These are phyloP conservation scores for Lodderomyces oxycetoniae DNA, from an alignment of 1,139 yeast species.

Conservation along the genomic window DNA sequence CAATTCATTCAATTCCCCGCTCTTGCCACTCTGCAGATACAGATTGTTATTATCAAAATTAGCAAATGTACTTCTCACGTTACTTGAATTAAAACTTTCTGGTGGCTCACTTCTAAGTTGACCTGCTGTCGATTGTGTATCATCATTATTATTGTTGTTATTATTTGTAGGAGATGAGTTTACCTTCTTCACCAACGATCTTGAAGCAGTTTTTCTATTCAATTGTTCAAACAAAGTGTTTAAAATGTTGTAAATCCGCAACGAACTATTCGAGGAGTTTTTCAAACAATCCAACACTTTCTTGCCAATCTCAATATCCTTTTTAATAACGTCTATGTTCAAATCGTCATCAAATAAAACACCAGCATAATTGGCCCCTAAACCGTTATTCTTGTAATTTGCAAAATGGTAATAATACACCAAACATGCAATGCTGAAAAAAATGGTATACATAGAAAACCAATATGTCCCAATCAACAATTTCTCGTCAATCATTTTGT, in stretches of 20 bases:
- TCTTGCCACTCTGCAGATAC: slow-evolving; percentile 13
- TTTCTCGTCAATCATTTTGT: slow-evolving; percentile 72
- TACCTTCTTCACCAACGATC: slow-evolving; percentile 19
- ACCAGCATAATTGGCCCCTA: slow-evolving; percentile 42
- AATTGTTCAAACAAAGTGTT: slow-evolving; percentile 79
- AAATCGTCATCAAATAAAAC: slow-evolving; percentile 55
- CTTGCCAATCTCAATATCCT: slow-evolving; percentile 80
- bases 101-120: background rate
- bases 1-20: slow-evolving; percentile 11
- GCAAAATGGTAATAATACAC: slow-evolving; percentile 80
- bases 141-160: background rate
- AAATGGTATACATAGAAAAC: slow-evolving; percentile 90
- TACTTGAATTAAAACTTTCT: slow-evolving; percentile 16
- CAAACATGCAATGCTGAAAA: slow-evolving; percentile 84
- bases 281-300: slow-evolving; percentile 67
- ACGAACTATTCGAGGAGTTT: slow-evolving; percentile 72
- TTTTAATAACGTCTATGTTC: slow-evolving; percentile 61
- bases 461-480: slow-evolving; percentile 85
- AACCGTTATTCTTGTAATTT: slow-evolving; percentile 24
- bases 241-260: slow-evolving; percentile 72
- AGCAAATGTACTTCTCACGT: slow-evolving; percentile 27
- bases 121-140: slow-evolving; percentile 1
- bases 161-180: background rate
- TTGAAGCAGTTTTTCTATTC: slow-evolving; percentile 58
- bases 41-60: slow-evolving; percentile 36